A percentile compares a stretch with the other conserved stretches of the same genome.
Evolutionary conservation across 2,329 filamentous ascomycete genomes (phyloP).

Genomic region (Leptographium wingfieldii): DNA sequence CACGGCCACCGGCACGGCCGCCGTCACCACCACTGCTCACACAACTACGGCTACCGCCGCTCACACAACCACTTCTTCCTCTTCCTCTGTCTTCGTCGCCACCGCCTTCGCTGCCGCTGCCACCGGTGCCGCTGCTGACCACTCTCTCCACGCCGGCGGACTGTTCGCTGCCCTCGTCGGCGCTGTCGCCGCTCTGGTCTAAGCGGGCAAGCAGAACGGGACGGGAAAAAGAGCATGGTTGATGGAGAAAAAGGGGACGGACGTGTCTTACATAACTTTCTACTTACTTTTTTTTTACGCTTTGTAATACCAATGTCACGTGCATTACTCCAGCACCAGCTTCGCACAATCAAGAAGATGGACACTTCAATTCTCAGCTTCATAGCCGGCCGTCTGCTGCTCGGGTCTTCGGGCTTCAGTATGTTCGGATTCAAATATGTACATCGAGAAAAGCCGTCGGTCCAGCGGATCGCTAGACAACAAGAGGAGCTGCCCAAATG

Average conservation of each 20-base stretch:
- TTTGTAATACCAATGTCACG: no score
- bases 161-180: slow-evolving; percentile 20
- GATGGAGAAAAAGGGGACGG: background rate
- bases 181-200: slow-evolving; percentile 20
- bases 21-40: slow-evolving; percentile 6
- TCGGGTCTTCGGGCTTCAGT: background rate
- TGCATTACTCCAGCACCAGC: no score
- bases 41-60: slow-evolving; percentile 8
- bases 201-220: background rate
- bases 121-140: slow-evolving; percentile 14
- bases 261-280: no score
- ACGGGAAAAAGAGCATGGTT: no score
- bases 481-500: background rate
- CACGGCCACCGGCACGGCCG: slow-evolving; percentile 12
- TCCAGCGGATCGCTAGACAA: background rate
- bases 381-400: background rate
- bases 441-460: slow-evolving; percentile 1
- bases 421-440: slow-evolving; percentile 9
- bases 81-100: slow-evolving; percentile 5
- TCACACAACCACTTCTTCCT: slow-evolving; percentile 9
- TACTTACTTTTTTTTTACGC: no score
- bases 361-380: background rate
- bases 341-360: no score
- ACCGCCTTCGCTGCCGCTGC: slow-evolving; percentile 8
- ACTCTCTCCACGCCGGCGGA: slow-evolving; percentile 18